These are phyloP conservation scores for Pezicula carpinea DNA, from an alignment of 2,329 filamentous ascomycete genomes.

Conservation along the genomic window DNA sequence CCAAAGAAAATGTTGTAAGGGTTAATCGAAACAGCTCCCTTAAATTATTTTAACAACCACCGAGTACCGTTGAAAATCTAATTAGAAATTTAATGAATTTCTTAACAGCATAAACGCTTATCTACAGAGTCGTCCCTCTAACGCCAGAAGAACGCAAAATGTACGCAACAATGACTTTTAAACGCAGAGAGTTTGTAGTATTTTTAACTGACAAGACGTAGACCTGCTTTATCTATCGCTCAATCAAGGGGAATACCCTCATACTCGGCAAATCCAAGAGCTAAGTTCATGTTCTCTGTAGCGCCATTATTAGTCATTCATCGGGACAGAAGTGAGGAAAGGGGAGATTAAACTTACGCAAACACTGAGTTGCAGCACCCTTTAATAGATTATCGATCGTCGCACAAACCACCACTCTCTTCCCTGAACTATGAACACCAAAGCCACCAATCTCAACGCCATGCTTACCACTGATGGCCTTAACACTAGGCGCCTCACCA, in stretches of 20 bases:
- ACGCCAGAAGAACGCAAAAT: no score
- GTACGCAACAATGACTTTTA: no score
- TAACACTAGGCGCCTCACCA: slow-evolving; percentile 82
- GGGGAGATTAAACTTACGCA: slow-evolving; percentile 59
- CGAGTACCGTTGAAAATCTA: no score
- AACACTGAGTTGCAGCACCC: slow-evolving; percentile 86
- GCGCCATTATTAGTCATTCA: slow-evolving; percentile 8
- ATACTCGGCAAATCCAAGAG: slow-evolving; percentile 83
- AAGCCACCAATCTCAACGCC: slow-evolving; percentile 93
- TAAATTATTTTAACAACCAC: no score
- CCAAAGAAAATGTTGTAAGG: no score
- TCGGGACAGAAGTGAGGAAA: slow-evolving; percentile 8
- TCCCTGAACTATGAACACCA: slow-evolving; percentile 83
- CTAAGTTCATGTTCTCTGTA: slow-evolving; percentile 86
- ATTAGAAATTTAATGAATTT: no score
- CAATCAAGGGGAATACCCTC: slow-evolving; percentile 67
- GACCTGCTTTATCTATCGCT: neutral
- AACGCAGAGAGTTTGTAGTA: no score
- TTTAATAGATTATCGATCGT: slow-evolving; percentile 94
- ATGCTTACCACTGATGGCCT: slow-evolving; percentile 78
- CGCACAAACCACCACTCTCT: slow-evolving; percentile 88
- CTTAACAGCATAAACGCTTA: no score
- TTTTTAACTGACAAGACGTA: no score
- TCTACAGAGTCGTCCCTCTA: no score
- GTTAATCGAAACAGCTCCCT: no score